Percentiles rank a stretch among this genome's conserved stretches.
Conservation (phyloP, 192 early-diverging fungal species). For the Backusella westeae region DNA sequence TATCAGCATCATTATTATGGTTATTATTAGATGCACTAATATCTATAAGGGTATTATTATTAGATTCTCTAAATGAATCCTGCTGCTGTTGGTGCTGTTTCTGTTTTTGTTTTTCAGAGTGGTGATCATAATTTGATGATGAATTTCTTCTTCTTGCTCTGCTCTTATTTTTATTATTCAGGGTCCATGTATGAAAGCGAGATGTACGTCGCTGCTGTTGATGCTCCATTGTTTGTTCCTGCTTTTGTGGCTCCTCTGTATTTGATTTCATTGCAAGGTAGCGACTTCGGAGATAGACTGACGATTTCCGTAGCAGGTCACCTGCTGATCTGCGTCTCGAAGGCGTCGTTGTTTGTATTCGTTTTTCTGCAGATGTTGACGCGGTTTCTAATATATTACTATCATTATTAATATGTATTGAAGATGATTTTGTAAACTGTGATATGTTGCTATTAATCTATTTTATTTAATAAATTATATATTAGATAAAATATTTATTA, state of each 20-base stretch:
- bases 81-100: not conserved
- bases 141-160: not conserved
- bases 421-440: not conserved
- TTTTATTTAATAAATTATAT: not conserved
- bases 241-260: not conserved
- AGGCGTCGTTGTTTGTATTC: not conserved
- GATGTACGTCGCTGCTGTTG: not conserved
- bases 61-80: not conserved
- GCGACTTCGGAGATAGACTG: conserved; percentile 7
- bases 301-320: conserved; percentile 1
- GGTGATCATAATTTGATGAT: not conserved
- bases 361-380: conserved; percentile 6
- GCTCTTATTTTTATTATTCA: conserved; percentile 2
- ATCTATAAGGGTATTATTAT: not conserved
- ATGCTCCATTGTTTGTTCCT: not conserved
- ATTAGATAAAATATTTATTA: not conserved
- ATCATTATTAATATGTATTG: not conserved
- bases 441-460: not conserved
- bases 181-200: conserved; percentile 2
- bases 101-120: not conserved
- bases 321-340: conserved; percentile 4
- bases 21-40: not conserved
- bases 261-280: not conserved
- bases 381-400: not conserved
- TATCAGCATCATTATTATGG: not conserved